phyloP scores from a whole-genome alignment of 352 stramenopile species.

The Pythium utonaiense region DNA sequence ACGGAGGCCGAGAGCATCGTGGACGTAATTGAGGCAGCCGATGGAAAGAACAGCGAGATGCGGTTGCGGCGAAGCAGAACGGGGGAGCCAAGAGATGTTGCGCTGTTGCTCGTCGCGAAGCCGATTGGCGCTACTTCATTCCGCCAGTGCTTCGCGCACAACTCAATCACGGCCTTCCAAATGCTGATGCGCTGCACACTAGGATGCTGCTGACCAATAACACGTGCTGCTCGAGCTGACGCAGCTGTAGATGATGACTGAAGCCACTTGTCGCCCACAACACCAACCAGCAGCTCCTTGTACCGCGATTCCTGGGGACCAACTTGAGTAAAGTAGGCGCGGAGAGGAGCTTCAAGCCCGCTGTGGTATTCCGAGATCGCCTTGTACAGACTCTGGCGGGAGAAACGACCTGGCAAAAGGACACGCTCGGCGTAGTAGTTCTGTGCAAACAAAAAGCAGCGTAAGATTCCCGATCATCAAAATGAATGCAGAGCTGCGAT shows the following conservation, averaged over 20 bases:
- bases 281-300: slow-evolving; percentile 53
- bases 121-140: slow-evolving; percentile 67
- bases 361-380: slow-evolving; percentile 47
- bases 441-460: slow-evolving; percentile 14
- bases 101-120: slow-evolving; percentile 36
- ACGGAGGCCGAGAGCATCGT: slow-evolving; percentile 32
- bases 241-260: not conserved
- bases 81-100: slow-evolving; percentile 45
- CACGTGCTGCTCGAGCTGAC: not conserved
- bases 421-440: slow-evolving; percentile 59
- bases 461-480: not conserved
- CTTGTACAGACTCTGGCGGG: slow-evolving; percentile 58
- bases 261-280: slow-evolving; percentile 46
- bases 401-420: slow-evolving; percentile 62
- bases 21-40: slow-evolving; percentile 43
- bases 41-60: slow-evolving; percentile 60
- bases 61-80: slow-evolving; percentile 69
- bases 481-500: not conserved
- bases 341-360: slow-evolving; percentile 27
- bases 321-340: slow-evolving; percentile 32
- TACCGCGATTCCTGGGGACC: slow-evolving; percentile 50
- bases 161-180: slow-evolving; percentile 61
- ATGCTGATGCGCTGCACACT: slow-evolving; percentile 40
- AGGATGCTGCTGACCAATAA: slow-evolving; percentile 8
- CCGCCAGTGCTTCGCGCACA: slow-evolving; percentile 72